Evolutionary conservation across 2,329 filamentous ascomycete genomes (phyloP), one percentile per base, ranked within the genome.

Genomic region (Grosmannia penicillata): DNA sequence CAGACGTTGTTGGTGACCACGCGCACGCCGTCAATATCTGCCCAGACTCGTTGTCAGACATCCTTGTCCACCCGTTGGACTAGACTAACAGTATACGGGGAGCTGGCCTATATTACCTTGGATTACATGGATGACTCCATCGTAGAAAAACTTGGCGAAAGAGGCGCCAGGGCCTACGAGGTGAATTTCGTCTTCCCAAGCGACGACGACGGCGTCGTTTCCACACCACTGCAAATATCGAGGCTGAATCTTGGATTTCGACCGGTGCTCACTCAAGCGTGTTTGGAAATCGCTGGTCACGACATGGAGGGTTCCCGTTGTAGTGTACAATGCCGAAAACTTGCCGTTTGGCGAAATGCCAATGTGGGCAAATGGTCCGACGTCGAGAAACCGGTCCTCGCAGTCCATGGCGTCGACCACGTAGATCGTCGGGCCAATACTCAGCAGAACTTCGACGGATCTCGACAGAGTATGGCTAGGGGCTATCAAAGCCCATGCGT

Each of bases 151-250:
- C 44, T 75, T 78, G 30, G 63, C 75, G 6, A 81, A 77, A 9
- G 81, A 73, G 31, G 84, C 84, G 27, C 78, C 81, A 0, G 86
- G 85, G 1, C 89, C 91, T 43, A 98, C 81, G 22, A 98, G 70
- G 53, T 95, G 91, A 4, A 98, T 79, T 56, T 98, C 91, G 53
- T 98, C 91, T 53, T 96, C 91, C 91, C 91, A 98, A 1, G 87
- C 87, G 49, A 98, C 75, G 22, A 94, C 75, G 4, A 91, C 82
- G 13, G 87, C 85, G 57, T 96, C 89, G 50, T 91, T 89, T 6
- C 91, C 91, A 56, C 91, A 98, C 91, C 91, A 98, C 50, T 91
- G 80, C 44, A 98, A 70, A 46, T 91, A 84, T 49, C 84, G 81
- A 4, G 91, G 91, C 2, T 79, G 70, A 6, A 85, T 93, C 55